Evolutionary conservation across 116 monocot genomes (phyloP), one percentile per base, ranked within the genome.

Genomic region (Cymodocea nodosa): DNA sequence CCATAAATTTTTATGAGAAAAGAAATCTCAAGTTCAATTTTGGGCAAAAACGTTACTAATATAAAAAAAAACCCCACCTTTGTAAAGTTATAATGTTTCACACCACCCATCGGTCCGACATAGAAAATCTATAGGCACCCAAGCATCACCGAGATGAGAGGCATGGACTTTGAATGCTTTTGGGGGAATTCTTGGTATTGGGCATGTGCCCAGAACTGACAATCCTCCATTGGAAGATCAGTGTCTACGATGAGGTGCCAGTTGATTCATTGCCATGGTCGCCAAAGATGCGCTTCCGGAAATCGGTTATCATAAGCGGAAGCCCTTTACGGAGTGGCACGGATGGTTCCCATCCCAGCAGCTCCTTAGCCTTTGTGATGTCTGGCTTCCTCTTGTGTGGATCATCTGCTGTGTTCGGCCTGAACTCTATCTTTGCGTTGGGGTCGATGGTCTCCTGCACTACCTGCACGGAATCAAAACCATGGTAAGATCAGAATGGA

Each of bases 331-430:
- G 84, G 1, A 92, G 84, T 9, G 92, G 34, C 34, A 92, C 65
- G 53, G 75, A 78, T 53, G 92, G 92, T 67, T 92, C 87, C 92
- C 92, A 92, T 14, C 81, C 81, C 7, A 92, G 87, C 36, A 74
- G 67, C 61, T 87, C 85, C 68, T 92, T 92, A 25, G 92, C 92
- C 17, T 79, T 82, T 64, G 80, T 62, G 63, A 92, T 92, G 77
- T 87, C 87, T 0, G 92, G 92, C 65, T 82, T 87, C 48, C 92
- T 73, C 77, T 85, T 87, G 79, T 87, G 92, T 10, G 92, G 92
- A 62, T 92, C 92, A 35, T 92, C 92, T 37, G 73, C 75, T 1
- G 92, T 92, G 92, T 92, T 92, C 16, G 62, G 50, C 34, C 69
- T 73, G 79, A 85, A 87, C 67, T 85, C 83, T 48, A 92, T 87